Percentiles rank a stretch among this genome's conserved stretches.
These are phyloP conservation scores for Pseudognaphalium luteoalbum DNA, from an alignment of 129 eudicot species.

Conservation along the genomic window DNA sequence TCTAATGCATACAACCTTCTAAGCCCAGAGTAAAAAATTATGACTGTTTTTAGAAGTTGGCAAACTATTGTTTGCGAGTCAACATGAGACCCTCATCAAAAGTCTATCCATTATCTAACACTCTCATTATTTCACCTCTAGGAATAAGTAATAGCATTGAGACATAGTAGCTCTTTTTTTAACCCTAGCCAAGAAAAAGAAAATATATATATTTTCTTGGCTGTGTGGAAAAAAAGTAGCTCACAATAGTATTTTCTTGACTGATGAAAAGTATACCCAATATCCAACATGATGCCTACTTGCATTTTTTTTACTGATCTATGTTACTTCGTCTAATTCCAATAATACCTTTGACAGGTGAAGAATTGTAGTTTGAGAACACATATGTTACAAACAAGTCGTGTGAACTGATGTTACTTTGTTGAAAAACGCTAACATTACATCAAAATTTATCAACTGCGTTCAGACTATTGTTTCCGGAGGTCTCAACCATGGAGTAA, in stretches of 20 bases:
- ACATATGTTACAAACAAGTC: conserved; percentile 58
- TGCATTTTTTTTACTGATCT: background rate
- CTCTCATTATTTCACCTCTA: background rate
- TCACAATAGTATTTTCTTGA: no score
- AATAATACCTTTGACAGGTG: conserved; percentile 50
- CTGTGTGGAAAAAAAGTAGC: no score
- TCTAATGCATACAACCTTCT: background rate
- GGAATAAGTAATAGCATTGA: no score
- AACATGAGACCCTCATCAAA: background rate
- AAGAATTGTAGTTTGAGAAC: conserved; percentile 90
- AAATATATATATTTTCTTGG: no score
- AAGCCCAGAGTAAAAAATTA: background rate
- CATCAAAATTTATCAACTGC: conserved; percentile 24
- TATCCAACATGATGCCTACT: background rate
- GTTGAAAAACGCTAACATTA: conserved; percentile 50
- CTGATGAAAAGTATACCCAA: no score
- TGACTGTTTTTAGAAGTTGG: background rate
- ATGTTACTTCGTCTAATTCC: conserved; percentile 1
- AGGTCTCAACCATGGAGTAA: conserved; percentile 26
- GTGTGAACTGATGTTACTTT: conserved; percentile 44
- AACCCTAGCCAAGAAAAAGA: no score
- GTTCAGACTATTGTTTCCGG: conserved; percentile 15
- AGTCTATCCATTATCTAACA: background rate
- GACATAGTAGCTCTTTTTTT: no score
- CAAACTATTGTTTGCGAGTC: background rate